Evolutionary conservation across 1,284 basidiomycete genomes (phyloP), one percentile per base, ranked within the genome.

Genomic region (Papiliotrema fonsecae): DNA sequence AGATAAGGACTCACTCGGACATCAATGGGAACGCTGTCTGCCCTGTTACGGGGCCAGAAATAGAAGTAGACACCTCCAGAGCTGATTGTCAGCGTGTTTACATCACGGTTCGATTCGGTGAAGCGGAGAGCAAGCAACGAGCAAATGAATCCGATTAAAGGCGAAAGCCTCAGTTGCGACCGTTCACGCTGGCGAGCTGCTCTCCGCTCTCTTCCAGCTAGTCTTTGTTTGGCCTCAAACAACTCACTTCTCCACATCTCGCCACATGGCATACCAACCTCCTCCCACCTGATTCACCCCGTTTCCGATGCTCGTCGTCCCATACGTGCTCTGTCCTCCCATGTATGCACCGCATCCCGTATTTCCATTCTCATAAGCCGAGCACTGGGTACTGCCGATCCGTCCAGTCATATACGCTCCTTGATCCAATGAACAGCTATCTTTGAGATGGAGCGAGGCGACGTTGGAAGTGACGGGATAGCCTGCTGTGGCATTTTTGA

Each of bases 231-330:
- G n/a, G n/a, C n/a, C n/a, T n/a, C n/a, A n/a, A n/a, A n/a, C n/a
- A n/a, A 55, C 63, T 61, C 52, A 72, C 69, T 60, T 54, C 39
- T 58, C 39, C 34, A 61, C 35, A 58, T 70, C 60, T 46, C 71
- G 50, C 58, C 65, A 60, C 53, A 72, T 86, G 37, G 85, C 85
- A 73, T 87, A 91, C 49, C 85, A 84, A 39, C 89, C 89, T 19
- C 89, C 89, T 21, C 82, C 82, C 49, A 77, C 82, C 9, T 61
- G 46, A 47, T 73, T 73, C 21, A 69, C 57, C 9, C 54, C 52
- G 11, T 41, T 37, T 5, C 65, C 69, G 27, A 61, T 66, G 16
- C 55, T 59, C 6, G 56, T 53, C 22, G 58, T 51, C 0, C 60
- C 62, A 40, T 58, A 67, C 2, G 61, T 62, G 2, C 40, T 49